Percentiles rank a stretch among this genome's conserved stretches.
These are phyloP conservation scores for Ustilago xerochloae DNA, from an alignment of 1,284 basidiomycete species.

Conservation along the genomic window DNA sequence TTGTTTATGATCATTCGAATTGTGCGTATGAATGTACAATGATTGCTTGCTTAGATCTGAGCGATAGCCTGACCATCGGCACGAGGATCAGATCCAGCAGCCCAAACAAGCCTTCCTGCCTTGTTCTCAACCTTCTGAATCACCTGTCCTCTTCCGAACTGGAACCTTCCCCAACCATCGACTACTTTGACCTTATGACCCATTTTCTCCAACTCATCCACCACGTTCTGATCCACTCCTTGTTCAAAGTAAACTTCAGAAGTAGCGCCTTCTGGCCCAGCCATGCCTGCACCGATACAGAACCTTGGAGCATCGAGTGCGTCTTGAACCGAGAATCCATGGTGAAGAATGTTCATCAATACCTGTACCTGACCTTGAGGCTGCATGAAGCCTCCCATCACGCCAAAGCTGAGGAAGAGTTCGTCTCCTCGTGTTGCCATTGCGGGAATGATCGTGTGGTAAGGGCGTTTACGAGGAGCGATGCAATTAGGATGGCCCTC, in stretches of 20 bases:
- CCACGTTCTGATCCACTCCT: conserved; percentile 75
- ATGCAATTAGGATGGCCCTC: conserved; percentile 83
- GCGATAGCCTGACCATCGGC: conserved; percentile 82
- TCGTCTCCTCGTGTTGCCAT: conserved; percentile 84
- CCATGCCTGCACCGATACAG: conserved; percentile 86
- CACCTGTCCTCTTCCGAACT: conserved; percentile 86
- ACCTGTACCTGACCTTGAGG: conserved; percentile 92
- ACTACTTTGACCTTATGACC: conserved; percentile 82
- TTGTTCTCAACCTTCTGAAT: conserved; percentile 30
- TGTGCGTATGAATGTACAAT: no score
- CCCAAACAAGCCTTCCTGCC: conserved; percentile 47
- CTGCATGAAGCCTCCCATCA: conserved; percentile 94
- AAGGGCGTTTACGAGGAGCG: conserved; percentile 80
- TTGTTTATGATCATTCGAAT: background rate
- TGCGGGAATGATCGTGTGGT: conserved; percentile 95
- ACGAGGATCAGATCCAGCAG: conserved; percentile 42
- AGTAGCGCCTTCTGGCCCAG: conserved; percentile 76
- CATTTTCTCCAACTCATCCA: conserved; percentile 74
- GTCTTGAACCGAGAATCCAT: conserved; percentile 78
- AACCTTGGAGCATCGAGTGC: conserved; percentile 89
- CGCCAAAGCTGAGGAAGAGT: conserved; percentile 86
- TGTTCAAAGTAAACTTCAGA: conserved; percentile 90
- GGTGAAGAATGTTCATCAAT: conserved; percentile 83
- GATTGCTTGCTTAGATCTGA: conserved; percentile 82
- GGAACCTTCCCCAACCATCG: conserved; percentile 74